Evolutionary conservation across 2,329 filamentous ascomycete genomes (phyloP).

Genomic region (Fusarium sp.): DNA sequence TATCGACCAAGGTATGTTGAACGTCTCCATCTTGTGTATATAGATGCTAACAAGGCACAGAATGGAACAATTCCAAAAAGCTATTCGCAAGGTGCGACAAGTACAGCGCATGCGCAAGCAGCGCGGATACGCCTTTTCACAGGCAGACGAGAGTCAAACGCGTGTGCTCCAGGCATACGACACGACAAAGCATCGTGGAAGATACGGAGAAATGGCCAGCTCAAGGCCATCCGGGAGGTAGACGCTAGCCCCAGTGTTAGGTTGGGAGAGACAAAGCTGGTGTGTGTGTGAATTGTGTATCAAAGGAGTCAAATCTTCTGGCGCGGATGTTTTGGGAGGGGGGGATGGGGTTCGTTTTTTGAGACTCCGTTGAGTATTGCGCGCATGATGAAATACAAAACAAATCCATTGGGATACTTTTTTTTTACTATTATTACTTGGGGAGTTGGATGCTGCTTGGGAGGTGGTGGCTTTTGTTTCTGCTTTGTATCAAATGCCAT

Average conservation of each 20-base stretch:
- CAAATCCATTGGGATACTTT: slow-evolving; percentile 33
- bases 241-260: slow-evolving; percentile 25
- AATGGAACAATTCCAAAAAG: slow-evolving; percentile 99
- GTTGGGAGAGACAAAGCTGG: background rate
- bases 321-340: slow-evolving; percentile 32
- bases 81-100: slow-evolving; percentile 96
- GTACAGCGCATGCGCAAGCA: slow-evolving; percentile 99
- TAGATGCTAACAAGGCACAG: slow-evolving; percentile 56
- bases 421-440: slow-evolving; percentile 14
- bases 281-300: background rate
- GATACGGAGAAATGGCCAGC: slow-evolving; percentile 92
- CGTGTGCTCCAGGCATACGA: slow-evolving; percentile 97
- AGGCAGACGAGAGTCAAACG: slow-evolving; percentile 96
- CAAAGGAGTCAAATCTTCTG: slow-evolving; percentile 7
- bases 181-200: slow-evolving; percentile 89
- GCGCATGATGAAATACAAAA: slow-evolving; percentile 42
- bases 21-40: background rate
- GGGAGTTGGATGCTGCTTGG: slow-evolving; percentile 41
- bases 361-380: slow-evolving; percentile 29
- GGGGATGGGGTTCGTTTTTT: background rate
- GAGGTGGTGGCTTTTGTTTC: slow-evolving; percentile 7
- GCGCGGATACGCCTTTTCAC: slow-evolving; percentile 96
- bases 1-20: slow-evolving; percentile 86
- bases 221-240: slow-evolving; percentile 50
- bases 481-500: slow-evolving; percentile 18